Evolutionary conservation across 768 basidiomycete genomes (phyloP).

Genomic region (Serendipita sp.): DNA sequence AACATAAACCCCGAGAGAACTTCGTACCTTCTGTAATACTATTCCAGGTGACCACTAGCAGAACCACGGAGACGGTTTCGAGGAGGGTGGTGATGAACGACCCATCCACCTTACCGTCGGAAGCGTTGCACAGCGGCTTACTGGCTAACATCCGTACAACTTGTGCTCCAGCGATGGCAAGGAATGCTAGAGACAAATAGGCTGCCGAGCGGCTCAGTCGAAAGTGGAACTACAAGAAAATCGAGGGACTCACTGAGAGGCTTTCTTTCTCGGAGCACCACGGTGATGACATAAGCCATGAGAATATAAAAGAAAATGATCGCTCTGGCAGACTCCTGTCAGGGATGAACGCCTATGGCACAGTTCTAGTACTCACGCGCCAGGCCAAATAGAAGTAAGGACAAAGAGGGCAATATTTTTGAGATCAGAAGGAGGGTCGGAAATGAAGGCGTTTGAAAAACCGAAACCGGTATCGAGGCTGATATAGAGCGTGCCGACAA

Average conservation of each 20-base stretch:
- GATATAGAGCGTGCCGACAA: constrained; percentile 67
- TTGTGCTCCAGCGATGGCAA: neutral
- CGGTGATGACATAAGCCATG: constrained; percentile 69
- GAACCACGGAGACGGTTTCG: constrained; percentile 56
- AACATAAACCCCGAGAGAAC: constrained; percentile 3
- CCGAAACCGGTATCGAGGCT: constrained; percentile 63
- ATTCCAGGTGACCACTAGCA: constrained; percentile 67
- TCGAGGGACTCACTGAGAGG: constrained; percentile 39
- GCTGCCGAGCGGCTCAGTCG: neutral
- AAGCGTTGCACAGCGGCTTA: constrained; percentile 10
- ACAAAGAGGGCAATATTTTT: constrained; percentile 65
- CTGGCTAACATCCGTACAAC: neutral
- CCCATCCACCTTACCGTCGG: constrained; percentile 62
- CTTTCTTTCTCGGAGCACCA: constrained; percentile 57
- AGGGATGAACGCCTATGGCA: neutral
- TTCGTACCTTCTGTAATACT: constrained; percentile 73
- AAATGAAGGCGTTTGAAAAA: constrained; percentile 31
- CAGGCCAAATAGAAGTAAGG: constrained; percentile 67
- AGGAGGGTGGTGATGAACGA: constrained; percentile 75
- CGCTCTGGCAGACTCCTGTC: constrained; percentile 27
- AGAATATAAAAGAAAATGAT: constrained; percentile 52
- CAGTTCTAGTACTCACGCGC: constrained; percentile 32
- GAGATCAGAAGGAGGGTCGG: constrained; percentile 39
- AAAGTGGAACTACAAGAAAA: neutral
- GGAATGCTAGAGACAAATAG: neutral